Conservation (phyloP, 1,284 basidiomycete species). For the Ganoderma boninense region DNA sequence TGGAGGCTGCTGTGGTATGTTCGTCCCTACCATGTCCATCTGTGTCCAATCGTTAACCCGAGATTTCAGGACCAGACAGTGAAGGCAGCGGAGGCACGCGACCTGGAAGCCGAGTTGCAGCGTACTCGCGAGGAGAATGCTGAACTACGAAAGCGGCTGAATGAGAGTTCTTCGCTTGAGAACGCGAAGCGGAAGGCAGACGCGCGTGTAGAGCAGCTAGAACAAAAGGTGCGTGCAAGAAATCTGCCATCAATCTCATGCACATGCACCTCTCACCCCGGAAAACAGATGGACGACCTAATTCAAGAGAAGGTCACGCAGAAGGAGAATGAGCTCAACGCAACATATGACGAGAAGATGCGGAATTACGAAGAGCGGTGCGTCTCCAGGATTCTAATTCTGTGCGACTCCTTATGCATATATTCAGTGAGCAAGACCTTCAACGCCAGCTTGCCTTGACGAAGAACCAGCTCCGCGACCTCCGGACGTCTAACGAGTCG, state of each 20-base stretch:
- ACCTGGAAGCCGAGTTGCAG: conserved; percentile 77
- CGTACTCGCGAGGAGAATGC: conserved; percentile 82
- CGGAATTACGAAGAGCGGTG: conserved; percentile 95
- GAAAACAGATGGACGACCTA: conserved; percentile 84
- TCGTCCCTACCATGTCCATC: background rate
- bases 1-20: conserved; percentile 91
- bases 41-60: background rate
- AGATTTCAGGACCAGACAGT: conserved; percentile 83
- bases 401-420: conserved; percentile 40
- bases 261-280: background rate
- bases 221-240: conserved; percentile 69
- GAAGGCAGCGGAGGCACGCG: conserved; percentile 81
- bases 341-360: conserved; percentile 95
- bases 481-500: conserved; percentile 90
- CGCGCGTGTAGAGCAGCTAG: conserved; percentile 77
- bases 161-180: conserved; percentile 72
- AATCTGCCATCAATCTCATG: background rate
- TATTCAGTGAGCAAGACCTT: conserved; percentile 89
- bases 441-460: conserved; percentile 87
- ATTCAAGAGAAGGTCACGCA: conserved; percentile 86
- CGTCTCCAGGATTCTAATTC: conserved; percentile 24
- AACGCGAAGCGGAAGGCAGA: conserved; percentile 82
- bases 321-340: conserved; percentile 95
- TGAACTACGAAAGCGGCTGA: conserved; percentile 76
- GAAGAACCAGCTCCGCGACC: conserved; percentile 88